These are phyloP conservation scores for Solanum chilense DNA, from an alignment of 257 asterid species.

Conservation along the genomic window DNA sequence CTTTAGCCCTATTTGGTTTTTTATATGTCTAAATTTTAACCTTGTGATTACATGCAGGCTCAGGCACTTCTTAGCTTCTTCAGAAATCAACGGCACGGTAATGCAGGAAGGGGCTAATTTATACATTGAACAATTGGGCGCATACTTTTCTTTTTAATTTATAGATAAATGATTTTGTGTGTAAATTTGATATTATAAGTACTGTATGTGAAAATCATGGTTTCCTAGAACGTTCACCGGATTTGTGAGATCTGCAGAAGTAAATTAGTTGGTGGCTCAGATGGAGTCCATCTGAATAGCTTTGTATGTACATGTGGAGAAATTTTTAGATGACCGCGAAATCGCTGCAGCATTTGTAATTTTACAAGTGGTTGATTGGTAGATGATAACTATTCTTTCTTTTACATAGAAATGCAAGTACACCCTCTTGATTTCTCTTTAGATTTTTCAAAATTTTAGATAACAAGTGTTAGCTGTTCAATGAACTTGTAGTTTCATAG, in stretches of 20 bases:
- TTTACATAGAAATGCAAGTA: not conserved
- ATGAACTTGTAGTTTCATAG: not conserved
- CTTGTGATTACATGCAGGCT: slow-evolving; percentile 40
- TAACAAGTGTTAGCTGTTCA: not conserved
- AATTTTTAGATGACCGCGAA: not conserved
- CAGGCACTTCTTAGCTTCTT: slow-evolving; percentile 66
- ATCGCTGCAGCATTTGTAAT: not conserved
- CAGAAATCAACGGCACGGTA: slow-evolving; percentile 75
- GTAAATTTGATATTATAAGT: slow-evolving; percentile 14
- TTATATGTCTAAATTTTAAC: not conserved
- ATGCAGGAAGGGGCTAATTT: slow-evolving; percentile 48
- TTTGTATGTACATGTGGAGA: not conserved
- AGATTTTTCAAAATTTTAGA: not conserved
- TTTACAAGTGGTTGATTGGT: not conserved
- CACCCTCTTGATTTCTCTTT: not conserved
- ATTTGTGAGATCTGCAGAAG: not conserved
- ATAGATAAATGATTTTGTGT: slow-evolving; percentile 9
- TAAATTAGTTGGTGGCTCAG: not conserved
- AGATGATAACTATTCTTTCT: not conserved
- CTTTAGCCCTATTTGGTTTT: not conserved
- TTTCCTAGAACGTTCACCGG: not conserved
- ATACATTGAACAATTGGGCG: not conserved
- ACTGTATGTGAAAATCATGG: not conserved
- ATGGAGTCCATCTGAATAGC: not conserved
- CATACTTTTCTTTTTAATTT: slow-evolving; percentile 9